phyloP scores from a whole-genome alignment of 106 monocot species.

The Acorus gramineus region DNA sequence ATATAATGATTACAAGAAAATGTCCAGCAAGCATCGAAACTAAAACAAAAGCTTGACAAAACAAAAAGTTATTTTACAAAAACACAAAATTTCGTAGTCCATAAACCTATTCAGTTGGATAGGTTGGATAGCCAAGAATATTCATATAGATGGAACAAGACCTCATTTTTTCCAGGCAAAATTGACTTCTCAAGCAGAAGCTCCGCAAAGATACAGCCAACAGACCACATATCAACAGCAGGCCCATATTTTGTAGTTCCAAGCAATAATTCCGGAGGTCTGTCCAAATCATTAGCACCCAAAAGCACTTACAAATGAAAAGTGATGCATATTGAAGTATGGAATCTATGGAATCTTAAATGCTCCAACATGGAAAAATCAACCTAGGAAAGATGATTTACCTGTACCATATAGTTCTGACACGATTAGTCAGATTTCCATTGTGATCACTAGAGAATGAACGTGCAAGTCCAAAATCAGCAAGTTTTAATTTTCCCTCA shows the following conservation, averaged over 20 bases:
- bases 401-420: slow-evolving; percentile 99
- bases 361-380: no score
- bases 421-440: slow-evolving; percentile 91
- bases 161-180: slow-evolving; percentile 97
- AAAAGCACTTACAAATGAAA: slow-evolving; percentile 6
- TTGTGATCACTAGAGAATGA: slow-evolving; percentile 85
- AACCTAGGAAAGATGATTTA: slow-evolving; percentile 7
- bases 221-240: slow-evolving; percentile 99
- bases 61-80: neutral
- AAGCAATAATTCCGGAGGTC: slow-evolving; percentile 93
- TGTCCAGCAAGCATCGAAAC: no score
- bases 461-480: slow-evolving; percentile 97
- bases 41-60: no score
- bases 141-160: slow-evolving; percentile 6
- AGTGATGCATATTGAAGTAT: neutral
- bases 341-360: no score
- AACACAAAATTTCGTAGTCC: neutral
- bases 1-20: no score
- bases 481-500: slow-evolving; percentile 96
- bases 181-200: slow-evolving; percentile 92
- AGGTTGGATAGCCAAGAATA: neutral
- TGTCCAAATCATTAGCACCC: slow-evolving; percentile 21
- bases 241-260: slow-evolving; percentile 96
- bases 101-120: neutral
- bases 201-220: slow-evolving; percentile 97